These are phyloP conservation scores for Venturia oleaginea DNA, from an alignment of 2,329 filamentous ascomycete species.

Conservation along the genomic window DNA sequence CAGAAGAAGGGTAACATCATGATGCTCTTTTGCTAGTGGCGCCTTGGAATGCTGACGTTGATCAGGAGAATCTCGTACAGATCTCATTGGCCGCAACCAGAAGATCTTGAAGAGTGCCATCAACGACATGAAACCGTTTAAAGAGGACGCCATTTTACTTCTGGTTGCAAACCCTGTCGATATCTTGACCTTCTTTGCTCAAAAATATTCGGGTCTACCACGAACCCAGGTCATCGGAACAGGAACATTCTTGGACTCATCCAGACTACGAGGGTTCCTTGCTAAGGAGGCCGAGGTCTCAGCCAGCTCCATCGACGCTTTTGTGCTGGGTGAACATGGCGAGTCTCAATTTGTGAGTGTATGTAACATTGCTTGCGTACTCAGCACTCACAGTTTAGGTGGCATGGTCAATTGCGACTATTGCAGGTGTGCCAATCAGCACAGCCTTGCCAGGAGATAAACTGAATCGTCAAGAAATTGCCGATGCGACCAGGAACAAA, in stretches of 20 bases:
- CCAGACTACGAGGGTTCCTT: conserved; percentile 38
- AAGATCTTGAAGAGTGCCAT: conserved; percentile 41
- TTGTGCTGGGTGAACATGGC: conserved; percentile 42
- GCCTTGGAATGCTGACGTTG: not conserved
- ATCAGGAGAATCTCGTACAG: conserved; percentile 36
- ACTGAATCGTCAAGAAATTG: conserved; percentile 29
- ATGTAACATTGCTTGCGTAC: not conserved
- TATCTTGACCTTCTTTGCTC: conserved; percentile 43
- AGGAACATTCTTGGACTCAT: conserved; percentile 46
- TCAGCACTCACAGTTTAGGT: conserved; percentile 19
- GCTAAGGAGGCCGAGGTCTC: conserved; percentile 30
- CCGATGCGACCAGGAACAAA: conserved; percentile 37
- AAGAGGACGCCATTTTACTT: conserved; percentile 39
- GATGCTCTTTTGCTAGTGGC: no score
- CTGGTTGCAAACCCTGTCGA: conserved; percentile 49
- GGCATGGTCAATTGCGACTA: conserved; percentile 37
- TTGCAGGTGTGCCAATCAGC: conserved; percentile 34
- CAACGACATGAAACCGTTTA: conserved; percentile 40
- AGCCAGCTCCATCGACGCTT: conserved; percentile 33
- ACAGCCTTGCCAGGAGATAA: conserved; percentile 23
- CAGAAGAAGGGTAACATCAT: conserved; percentile 32
- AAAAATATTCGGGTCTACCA: conserved; percentile 40
- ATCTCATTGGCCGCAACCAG: conserved; percentile 40
- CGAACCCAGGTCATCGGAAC: conserved; percentile 42
- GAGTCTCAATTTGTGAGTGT: conserved; percentile 35